These are phyloP conservation scores for Aureobasidium zeae DNA, from an alignment of 2,329 filamentous ascomycete species.

Conservation along the genomic window DNA sequence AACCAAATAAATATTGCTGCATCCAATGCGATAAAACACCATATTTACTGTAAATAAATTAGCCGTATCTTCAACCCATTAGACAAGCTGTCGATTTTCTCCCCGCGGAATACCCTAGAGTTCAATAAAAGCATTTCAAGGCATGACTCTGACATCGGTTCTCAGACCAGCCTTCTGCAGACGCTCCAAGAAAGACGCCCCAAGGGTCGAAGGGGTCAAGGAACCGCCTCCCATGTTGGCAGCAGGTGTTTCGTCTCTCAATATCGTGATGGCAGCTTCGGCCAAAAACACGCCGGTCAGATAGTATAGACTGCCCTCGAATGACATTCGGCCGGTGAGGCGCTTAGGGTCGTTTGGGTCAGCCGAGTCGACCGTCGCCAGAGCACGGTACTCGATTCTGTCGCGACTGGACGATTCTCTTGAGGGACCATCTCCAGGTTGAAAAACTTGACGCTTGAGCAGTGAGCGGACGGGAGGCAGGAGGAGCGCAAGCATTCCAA, in stretches of 20 bases:
- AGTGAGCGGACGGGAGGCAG: conserved; percentile 47
- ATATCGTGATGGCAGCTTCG: conserved; percentile 55
- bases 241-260: conserved; percentile 46
- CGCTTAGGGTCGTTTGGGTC: conserved; percentile 39
- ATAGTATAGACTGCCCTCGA: conserved; percentile 55
- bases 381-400: conserved; percentile 50
- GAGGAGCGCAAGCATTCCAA: conserved; percentile 39
- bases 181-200: conserved; percentile 56
- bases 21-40: too few species aligned
- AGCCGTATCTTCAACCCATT: too few species aligned
- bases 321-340: conserved; percentile 48
- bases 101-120: too few species aligned
- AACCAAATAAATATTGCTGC: too few species aligned
- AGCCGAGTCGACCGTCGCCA: conserved; percentile 51
- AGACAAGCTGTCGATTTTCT: too few species aligned
- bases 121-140: too few species aligned
- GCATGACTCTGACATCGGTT: conserved; percentile 40
- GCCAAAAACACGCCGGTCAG: conserved; percentile 56
- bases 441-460: conserved; percentile 37
- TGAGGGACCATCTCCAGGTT: conserved; percentile 40
- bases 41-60: too few species aligned
- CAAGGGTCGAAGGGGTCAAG: conserved; percentile 63
- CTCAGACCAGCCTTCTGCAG: conserved; percentile 53
- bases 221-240: conserved; percentile 54
- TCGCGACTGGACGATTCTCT: conserved; percentile 6